Evolutionary conservation across 2,329 filamentous ascomycete genomes (phyloP), one percentile per base, ranked within the genome.

Genomic region (Thielaviopsis euricoi): DNA sequence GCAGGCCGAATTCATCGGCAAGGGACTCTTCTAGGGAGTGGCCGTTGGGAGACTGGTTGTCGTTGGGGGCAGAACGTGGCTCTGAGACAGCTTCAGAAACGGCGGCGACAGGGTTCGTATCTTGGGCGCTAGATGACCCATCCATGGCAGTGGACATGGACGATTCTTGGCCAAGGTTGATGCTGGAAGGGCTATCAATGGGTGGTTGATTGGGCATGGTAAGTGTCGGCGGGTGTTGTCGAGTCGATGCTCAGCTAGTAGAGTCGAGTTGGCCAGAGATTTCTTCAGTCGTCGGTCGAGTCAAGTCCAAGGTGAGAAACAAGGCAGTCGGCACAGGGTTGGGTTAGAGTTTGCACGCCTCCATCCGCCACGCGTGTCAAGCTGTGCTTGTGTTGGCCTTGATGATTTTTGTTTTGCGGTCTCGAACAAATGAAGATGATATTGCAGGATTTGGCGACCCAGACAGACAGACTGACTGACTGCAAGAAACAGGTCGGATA

Each of bases 1-100:
- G 43, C 43, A 81, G 67, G 10, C 77, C 79, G 62, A 83, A 83
- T 55, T 83, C 81, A 65, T 84, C 80, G 4, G 74, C 72, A 58
- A 75, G 70, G 23, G 74, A 69, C 58, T 81, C 79, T 52, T 79
- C 78, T 53, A 80, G 65, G 2, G 74, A 71, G 61, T 76, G 75
- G 46, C 69, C 69, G 17, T 69, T 70, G 33, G 72, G 73, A 0
- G 71, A 72, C 37, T 68, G 71, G 58, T 70, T 73, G 52, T 66
- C 71, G 40, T 74, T 72, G 25, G 78, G 7, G 17, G 43, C 77
- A 5, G 7, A 64, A 17, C 3, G 6, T 61, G 57, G 21, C 15
- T 57, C 54, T 43, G 55, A 43, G 40, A 37, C 29, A 26, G 54
- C 25, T 33, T 33, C 29, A 33, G 29, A 33, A 33, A 33, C 29